Evolutionary conservation across 2,329 filamentous ascomycete genomes (phyloP).

Genomic region (Endoconidiophora laricicola): DNA sequence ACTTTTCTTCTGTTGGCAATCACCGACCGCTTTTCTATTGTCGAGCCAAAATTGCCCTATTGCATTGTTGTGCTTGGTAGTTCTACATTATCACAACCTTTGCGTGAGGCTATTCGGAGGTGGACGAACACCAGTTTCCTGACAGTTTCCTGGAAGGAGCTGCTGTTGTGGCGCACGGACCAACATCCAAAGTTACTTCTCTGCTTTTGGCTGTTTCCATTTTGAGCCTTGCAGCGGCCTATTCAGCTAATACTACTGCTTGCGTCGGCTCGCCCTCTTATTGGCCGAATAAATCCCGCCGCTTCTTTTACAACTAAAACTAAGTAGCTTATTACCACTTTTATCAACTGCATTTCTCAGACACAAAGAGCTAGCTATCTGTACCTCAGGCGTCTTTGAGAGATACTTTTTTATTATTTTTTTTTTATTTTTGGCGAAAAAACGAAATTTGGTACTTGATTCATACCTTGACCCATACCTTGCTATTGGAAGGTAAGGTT

Average conservation of each 20-base stretch:
- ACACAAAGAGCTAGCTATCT: too few species aligned
- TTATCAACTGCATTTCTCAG: too few species aligned
- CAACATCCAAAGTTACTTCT: conserved; percentile 6
- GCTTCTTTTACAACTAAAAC: neutral
- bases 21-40: too few species aligned
- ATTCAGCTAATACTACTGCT: conserved; percentile 5
- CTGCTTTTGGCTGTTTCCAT: conserved; percentile 10
- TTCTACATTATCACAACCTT: conserved; percentile 1
- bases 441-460: too few species aligned
- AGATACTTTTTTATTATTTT: too few species aligned
- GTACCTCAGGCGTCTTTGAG: too few species aligned
- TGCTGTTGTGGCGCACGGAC: conserved; percentile 13
- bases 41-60: too few species aligned
- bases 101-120: conserved; percentile 9
- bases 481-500: too few species aligned
- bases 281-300: conserved; percentile 1
- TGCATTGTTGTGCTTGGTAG: neutral
- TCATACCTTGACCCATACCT: too few species aligned
- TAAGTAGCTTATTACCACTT: too few species aligned
- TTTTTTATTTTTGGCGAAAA: too few species aligned
- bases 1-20: neutral
- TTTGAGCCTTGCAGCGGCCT: conserved; percentile 12
- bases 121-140: conserved; percentile 5
- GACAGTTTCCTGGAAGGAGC: conserved; percentile 9
- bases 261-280: conserved; percentile 6